Evolutionary conservation across 2,329 filamentous ascomycete species (phyloP), one percentile per base, ranked within the genome.

Genomic region (Coleophoma cylindrospora): DNA sequence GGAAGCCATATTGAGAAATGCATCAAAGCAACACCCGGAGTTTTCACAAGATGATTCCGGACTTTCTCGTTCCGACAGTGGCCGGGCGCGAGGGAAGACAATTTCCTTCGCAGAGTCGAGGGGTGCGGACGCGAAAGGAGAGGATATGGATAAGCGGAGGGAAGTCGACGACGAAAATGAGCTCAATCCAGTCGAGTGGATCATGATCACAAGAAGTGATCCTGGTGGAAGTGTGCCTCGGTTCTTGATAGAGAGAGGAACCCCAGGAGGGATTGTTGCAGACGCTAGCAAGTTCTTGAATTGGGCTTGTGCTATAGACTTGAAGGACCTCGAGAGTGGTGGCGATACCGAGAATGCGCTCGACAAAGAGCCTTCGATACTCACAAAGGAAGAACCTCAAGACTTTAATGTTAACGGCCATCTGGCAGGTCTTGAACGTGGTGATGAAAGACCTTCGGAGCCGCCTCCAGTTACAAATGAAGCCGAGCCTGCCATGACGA

Each of bases 151-250:
- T 46, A 41, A 57, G 22, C 46, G 57, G 47, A 55, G 47, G 54
- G 67, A 71, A 43, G 27, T 6, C 27, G 62, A 64, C 1, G 67
- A 70, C n/a, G 73, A 79, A 34, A 68, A 72, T 2, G 80, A 84
- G 55, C 67, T 70, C 9, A 85, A 84, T 56, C 82, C 84, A 0
- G 77, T 89, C 1, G 84, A 88, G 63, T 89, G 85, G 85, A 83
- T 87, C 50, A 88, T 88, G 85, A 76, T 89, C 40, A 87, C 84
- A 5, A 70, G 85, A 47, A 85, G 81, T 64, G 84, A 88, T 61
- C 84, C 85, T n/a, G 85, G 85, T 22, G 85, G 85, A 27, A 86
- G 77, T 48, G 85, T 88, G 21, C 85, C 85, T 3, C 74, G 82
- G 27, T 89, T 86, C 68, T 81, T 89, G 77, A 82, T 88, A 19